Evolutionary conservation across 371 early-diverging fungal genomes (phyloP).

Genomic region (Catenaria anguillulae): DNA sequence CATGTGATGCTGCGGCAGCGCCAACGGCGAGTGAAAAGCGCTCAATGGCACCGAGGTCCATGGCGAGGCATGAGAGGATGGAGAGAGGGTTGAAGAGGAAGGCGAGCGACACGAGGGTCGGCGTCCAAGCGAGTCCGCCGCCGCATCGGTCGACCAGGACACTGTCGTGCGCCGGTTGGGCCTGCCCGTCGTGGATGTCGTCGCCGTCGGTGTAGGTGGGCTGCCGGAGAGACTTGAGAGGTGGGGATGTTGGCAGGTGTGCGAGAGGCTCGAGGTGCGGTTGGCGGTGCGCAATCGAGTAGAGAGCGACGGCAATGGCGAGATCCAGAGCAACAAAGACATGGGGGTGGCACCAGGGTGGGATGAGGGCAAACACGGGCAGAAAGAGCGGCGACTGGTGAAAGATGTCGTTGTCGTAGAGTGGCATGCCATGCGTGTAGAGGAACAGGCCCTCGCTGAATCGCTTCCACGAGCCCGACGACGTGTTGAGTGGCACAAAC

Average conservation of each 20-base stretch:
- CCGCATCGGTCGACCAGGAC: too few relatives aligned
- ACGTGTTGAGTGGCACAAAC: too few relatives aligned
- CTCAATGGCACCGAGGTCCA: slow-evolving; percentile 56
- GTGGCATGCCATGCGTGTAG: slow-evolving; percentile 53
- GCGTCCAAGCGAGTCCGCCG: neutral
- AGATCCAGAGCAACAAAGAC: slow-evolving; percentile 48
- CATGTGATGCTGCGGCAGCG: slow-evolving; percentile 14
- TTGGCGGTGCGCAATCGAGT: slow-evolving; percentile 26
- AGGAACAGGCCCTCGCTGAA: slow-evolving; percentile 85
- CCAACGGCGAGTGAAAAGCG: slow-evolving; percentile 18
- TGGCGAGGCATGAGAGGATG: slow-evolving; percentile 52
- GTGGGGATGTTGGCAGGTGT: too few relatives aligned
- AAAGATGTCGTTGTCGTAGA: slow-evolving; percentile 75
- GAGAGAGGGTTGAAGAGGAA: slow-evolving; percentile 77
- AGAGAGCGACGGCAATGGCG: slow-evolving; percentile 38
- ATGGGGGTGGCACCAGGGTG: slow-evolving; percentile 23
- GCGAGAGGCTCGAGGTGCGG: slow-evolving; percentile 21
- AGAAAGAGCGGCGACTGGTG: slow-evolving; percentile 74
- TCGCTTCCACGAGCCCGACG: too few relatives aligned
- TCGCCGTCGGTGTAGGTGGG: too few relatives aligned
- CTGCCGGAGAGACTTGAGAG: too few relatives aligned
- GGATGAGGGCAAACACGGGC: slow-evolving; percentile 47
- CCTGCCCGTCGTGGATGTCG: too few relatives aligned
- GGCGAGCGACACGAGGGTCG: neutral
- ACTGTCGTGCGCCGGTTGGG: too few relatives aligned